These are phyloP conservation scores for Fomitopsis palustris DNA, from an alignment of 1,284 basidiomycete species.

Conservation along the genomic window DNA sequence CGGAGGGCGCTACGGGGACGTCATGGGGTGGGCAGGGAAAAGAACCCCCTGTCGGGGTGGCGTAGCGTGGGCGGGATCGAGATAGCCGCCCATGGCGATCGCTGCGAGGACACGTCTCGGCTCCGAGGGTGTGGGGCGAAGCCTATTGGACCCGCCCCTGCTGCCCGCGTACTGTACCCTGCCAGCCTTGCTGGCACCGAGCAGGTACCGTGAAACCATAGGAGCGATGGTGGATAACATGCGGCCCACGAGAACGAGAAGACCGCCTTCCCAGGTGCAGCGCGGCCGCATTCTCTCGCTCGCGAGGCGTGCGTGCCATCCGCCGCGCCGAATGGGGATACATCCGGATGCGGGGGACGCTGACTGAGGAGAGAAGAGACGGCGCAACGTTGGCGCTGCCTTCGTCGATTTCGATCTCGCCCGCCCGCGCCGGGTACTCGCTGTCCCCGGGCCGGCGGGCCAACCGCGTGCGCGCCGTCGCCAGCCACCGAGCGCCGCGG, in stretches of 20 bases:
- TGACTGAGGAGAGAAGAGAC: not conserved
- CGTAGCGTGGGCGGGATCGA: not conserved
- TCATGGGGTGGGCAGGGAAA: too few species aligned
- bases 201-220: too few species aligned
- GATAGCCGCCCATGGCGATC: not conserved
- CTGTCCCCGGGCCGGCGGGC: not conserved
- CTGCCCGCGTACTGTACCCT: too few species aligned
- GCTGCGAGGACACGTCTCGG: not conserved
- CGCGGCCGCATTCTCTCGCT: not conserved
- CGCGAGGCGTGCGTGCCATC: not conserved
- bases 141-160: not conserved
- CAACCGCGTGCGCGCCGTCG: not conserved
- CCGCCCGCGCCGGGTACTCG: not conserved
- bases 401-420: not conserved
- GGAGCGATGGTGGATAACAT: too few species aligned
- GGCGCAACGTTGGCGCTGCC: not conserved
- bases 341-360: not conserved
- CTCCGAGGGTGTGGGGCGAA: not conserved
- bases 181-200: too few species aligned
- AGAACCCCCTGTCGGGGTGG: too few species aligned
- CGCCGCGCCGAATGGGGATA: not conserved
- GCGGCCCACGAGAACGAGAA: not conserved
- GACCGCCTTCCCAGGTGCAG: not conserved
- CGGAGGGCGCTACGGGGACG: too few species aligned
- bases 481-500: not conserved